Percentiles rank a stretch among this genome's conserved stretches.
These are phyloP conservation scores for Yarrowia sp. DNA, from an alignment of 805 yeast genomes.

Conservation along the genomic window DNA sequence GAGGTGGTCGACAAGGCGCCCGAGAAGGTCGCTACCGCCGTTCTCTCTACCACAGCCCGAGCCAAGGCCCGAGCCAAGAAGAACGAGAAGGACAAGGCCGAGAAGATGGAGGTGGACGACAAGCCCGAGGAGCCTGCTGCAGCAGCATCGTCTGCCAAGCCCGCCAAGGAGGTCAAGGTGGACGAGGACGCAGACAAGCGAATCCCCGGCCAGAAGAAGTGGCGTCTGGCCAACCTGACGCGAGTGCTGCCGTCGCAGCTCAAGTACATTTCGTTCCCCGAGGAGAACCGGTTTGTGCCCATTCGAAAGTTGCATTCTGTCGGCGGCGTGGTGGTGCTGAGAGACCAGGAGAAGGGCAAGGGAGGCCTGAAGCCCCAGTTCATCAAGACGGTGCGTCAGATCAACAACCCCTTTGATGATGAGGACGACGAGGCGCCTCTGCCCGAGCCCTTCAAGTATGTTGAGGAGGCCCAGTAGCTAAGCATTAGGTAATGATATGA, in stretches of 20 bases:
- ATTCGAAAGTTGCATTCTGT: slow-evolving; percentile 69
- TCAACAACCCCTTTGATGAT: slow-evolving; percentile 77
- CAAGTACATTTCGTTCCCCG: slow-evolving; percentile 72
- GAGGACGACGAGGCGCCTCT: slow-evolving; percentile 52
- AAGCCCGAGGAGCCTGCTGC: slow-evolving; percentile 35
- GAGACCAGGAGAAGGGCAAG: slow-evolving; percentile 34
- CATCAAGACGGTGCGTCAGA: slow-evolving; percentile 82
- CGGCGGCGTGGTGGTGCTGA: slow-evolving; percentile 40
- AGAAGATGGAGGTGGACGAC: slow-evolving; percentile 31
- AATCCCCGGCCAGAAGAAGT: slow-evolving; percentile 40
- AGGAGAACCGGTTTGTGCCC: slow-evolving; percentile 76
- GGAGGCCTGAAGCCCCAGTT: slow-evolving; percentile 49
- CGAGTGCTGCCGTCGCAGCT: slow-evolving; percentile 89
- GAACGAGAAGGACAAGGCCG: slow-evolving; percentile 37
- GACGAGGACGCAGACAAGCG: slow-evolving; percentile 33
- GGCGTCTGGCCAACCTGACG: slow-evolving; percentile 71
- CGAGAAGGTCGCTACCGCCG: slow-evolving; percentile 89
- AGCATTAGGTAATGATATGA: slow-evolving; percentile 12
- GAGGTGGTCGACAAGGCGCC: slow-evolving; percentile 77
- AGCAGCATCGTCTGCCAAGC: slow-evolving; percentile 28
- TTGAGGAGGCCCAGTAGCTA: slow-evolving; percentile 28
- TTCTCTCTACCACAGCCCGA: slow-evolving; percentile 85
- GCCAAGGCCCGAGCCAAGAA: slow-evolving; percentile 91
- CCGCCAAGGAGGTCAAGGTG: slow-evolving; percentile 33
- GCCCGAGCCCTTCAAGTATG: slow-evolving; percentile 44